These are phyloP conservation scores for Antitrichia curtipendula DNA, from an alignment of 225 moss, liverwort and hornwort genomes.

Conservation along the genomic window DNA sequence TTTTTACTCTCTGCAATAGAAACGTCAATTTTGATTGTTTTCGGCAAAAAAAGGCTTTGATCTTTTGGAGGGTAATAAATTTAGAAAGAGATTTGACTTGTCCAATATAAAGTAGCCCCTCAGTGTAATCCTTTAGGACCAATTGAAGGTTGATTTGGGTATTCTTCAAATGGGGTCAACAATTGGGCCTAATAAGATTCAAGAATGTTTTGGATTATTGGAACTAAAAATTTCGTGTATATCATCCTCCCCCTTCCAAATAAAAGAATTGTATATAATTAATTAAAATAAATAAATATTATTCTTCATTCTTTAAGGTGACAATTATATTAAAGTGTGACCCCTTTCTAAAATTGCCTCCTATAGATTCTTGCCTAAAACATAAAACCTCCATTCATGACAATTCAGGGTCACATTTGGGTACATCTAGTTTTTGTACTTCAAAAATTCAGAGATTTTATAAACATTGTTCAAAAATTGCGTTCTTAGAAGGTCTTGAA, in stretches of 20 bases:
- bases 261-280: too few relatives aligned
- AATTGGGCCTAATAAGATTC: neutral
- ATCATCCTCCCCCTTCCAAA: fast-evolving
- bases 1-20: too few relatives aligned
- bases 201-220: neutral
- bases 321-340: neutral
- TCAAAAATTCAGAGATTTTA: neutral
- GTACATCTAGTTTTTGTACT: fast-evolving
- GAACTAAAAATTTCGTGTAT: neutral
- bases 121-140: fast-evolving
- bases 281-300: too few relatives aligned
- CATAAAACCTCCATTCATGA: neutral
- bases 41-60: too few relatives aligned
- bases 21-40: too few relatives aligned
- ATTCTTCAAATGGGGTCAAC: neutral
- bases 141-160: neutral
- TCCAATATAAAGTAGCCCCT: neutral
- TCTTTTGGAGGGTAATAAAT: too few relatives aligned
- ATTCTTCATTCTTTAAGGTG: neutral
- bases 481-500: fast-evolving
- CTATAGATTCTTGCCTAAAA: neutral
- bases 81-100: neutral
- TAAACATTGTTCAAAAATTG: neutral
- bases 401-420: fast-evolving
- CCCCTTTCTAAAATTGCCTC: neutral